phyloP scores from a whole-genome alignment of 495 filamentous ascomycete species.

The Penicillium silybi region DNA sequence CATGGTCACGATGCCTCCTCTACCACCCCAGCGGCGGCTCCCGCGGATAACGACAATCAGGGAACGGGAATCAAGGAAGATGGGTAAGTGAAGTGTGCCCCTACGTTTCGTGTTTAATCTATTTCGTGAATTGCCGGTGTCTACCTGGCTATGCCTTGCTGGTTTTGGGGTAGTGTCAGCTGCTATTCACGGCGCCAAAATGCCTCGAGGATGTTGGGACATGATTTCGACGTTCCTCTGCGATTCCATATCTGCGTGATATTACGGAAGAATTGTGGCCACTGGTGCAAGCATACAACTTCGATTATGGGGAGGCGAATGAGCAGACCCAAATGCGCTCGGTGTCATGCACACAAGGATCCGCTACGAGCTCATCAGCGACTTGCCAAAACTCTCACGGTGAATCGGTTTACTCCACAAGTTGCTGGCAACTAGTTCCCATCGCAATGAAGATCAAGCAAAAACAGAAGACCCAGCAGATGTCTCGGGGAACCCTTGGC shows the following conservation, averaged over 20 bases:
- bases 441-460: not conserved
- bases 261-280: not conserved
- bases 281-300: not conserved
- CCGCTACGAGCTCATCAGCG: not conserved
- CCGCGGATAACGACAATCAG: conserved; percentile 31
- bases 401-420: not conserved
- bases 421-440: not conserved
- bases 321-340: not conserved
- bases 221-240: not conserved
- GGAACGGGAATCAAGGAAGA: conserved; percentile 90
- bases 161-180: conserved; percentile 5
- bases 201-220: not conserved
- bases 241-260: not conserved
- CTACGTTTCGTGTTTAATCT: conserved; percentile 24
- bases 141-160: conserved; percentile 3
- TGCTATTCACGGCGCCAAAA: conserved; percentile 19
- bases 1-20: conserved; percentile 57
- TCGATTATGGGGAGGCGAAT: not conserved
- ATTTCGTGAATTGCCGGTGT: not conserved
- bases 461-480: not conserved
- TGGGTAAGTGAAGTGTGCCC: conserved; percentile 71
- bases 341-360: not conserved
- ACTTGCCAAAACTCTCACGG: not conserved
- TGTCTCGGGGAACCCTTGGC: not conserved
- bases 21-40: conserved; percentile 39